phyloP scores from a whole-genome alignment of 352 stramenopile species.

The Globisporangium paddicum region DNA sequence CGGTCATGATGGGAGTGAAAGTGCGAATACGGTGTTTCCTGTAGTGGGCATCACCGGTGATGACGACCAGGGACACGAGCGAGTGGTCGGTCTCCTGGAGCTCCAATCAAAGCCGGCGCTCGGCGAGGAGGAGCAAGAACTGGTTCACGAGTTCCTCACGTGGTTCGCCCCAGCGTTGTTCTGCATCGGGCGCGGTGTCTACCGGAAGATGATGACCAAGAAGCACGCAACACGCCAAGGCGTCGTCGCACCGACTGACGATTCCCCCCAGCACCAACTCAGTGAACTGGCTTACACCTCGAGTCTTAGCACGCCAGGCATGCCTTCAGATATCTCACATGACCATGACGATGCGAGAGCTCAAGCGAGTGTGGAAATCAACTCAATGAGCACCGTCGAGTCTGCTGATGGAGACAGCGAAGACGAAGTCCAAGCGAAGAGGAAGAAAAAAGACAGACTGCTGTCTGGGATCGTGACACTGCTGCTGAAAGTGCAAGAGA shows the following conservation, averaged over 20 bases:
- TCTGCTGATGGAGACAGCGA: neutral
- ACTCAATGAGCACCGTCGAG: neutral
- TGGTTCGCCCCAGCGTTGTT: slow-evolving; percentile 5
- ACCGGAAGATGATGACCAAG: slow-evolving; percentile 1
- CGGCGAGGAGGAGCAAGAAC: neutral
- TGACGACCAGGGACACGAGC: neutral
- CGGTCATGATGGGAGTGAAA: neutral
- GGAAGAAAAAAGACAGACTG: neutral
- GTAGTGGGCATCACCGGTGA: neutral
- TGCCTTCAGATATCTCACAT: neutral
- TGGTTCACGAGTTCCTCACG: slow-evolving; percentile 1
- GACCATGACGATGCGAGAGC: neutral
- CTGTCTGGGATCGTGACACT: neutral
- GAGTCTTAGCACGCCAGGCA: neutral
- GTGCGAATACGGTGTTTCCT: slow-evolving; percentile 2
- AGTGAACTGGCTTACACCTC: neutral
- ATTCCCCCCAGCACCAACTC: too few relatives aligned
- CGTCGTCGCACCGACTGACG: too few relatives aligned
- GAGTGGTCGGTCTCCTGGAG: slow-evolving; percentile 6
- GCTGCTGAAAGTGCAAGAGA: slow-evolving; percentile 6
- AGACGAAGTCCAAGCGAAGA: neutral
- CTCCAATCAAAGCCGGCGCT: neutral
- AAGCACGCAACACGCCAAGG: neutral
- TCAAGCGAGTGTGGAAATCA: neutral
- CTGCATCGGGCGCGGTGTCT: neutral